Evolutionary conservation across 345 rosid genomes (phyloP).

Genomic region (Gossypium arboreum): DNA sequence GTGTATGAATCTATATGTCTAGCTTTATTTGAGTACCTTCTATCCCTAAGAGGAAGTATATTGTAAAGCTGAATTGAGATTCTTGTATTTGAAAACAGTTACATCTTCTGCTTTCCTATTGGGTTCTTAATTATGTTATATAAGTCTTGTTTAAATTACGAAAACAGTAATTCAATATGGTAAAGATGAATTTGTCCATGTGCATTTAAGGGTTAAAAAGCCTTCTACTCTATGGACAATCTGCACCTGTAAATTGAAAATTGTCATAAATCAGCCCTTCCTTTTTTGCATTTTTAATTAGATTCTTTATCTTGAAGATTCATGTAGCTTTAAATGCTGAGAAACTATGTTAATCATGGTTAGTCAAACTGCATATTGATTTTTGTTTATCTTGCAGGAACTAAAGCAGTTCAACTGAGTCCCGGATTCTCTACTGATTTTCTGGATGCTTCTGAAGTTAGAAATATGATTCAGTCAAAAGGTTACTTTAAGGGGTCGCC

Average conservation of each 20-base stretch:
- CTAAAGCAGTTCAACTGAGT: conserved; percentile 55
- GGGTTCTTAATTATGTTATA: neutral
- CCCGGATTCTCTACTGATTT: conserved; percentile 46
- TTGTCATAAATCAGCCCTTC: neutral
- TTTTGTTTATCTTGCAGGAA: conserved; percentile 35
- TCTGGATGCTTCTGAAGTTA: conserved; percentile 63
- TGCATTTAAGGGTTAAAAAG: neutral
- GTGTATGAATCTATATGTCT: neutral
- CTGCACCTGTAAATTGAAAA: neutral
- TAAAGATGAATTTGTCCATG: neutral
- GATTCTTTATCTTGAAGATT: neutral
- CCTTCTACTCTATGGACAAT: neutral
- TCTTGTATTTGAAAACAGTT: neutral
- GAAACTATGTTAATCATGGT: conserved; percentile 8
- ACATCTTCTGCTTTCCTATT: neutral
- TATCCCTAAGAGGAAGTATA: neutral
- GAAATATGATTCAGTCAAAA: conserved; percentile 53
- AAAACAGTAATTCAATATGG: neutral
- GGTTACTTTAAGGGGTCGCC: conserved; percentile 66
- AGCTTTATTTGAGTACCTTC: neutral
- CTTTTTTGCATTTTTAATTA: conserved; percentile 2
- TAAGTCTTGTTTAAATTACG: neutral
- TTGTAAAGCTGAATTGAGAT: neutral
- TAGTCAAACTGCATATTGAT: neutral
- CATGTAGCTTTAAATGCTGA: neutral